A percentile compares a stretch with the other conserved stretches of the same genome.
Conservation (phyloP, 2,329 filamentous ascomycete species). For the Colletotrichum agaves region DNA sequence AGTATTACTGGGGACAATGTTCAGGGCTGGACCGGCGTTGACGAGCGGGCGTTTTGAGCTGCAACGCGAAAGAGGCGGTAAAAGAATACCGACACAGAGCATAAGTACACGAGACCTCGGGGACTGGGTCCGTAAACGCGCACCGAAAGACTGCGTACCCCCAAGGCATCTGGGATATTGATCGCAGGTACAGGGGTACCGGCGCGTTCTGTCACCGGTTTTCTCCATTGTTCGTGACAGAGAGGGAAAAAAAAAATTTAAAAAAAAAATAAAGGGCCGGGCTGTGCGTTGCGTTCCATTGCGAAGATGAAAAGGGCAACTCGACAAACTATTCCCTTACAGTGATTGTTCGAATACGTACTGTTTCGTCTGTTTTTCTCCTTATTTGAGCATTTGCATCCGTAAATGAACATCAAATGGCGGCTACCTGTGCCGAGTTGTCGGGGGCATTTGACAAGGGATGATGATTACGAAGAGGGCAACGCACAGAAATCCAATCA, state of each 20-base stretch:
- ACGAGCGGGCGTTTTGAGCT: slow-evolving; percentile 34
- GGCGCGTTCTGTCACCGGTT: background rate
- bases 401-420: background rate
- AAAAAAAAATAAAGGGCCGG: no score
- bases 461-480: slow-evolving; percentile 20
- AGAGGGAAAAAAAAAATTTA: no score
- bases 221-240: background rate
- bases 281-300: slow-evolving; percentile 16
- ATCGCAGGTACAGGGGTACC: slow-evolving; percentile 21
- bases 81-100: slow-evolving; percentile 2
- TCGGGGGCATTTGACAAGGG: slow-evolving; percentile 26
- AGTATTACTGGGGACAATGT: background rate
- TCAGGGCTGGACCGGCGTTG: slow-evolving; percentile 26
- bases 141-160: background rate
- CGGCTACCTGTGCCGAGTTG: slow-evolving; percentile 18
- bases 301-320: background rate
- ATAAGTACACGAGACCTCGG: slow-evolving; percentile 21
- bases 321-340: background rate
- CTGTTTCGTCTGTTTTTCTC: slow-evolving; percentile 7
- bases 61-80: slow-evolving; percentile 36
- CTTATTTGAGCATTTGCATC: background rate
- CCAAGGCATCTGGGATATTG: background rate
- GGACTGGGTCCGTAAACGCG: slow-evolving; percentile 10
- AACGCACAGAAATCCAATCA: slow-evolving; percentile 17
- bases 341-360: slow-evolving; percentile 1